These are phyloP conservation scores for Aquanectria penicillioides DNA, from an alignment of 2,329 filamentous ascomycete species.

Conservation along the genomic window DNA sequence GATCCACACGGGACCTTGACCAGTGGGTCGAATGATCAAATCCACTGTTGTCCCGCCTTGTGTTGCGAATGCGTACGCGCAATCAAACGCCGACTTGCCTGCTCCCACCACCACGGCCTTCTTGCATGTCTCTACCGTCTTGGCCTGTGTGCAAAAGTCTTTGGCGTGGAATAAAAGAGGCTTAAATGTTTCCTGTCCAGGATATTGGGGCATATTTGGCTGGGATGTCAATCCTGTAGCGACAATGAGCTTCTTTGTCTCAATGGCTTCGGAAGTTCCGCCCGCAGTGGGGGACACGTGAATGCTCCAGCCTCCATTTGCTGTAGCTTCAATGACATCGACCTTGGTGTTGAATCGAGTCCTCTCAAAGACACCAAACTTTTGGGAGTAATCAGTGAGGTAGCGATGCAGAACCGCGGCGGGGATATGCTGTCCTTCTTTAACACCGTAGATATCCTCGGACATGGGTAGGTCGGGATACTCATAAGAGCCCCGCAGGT, in stretches of 20 bases:
- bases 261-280: conserved; percentile 14
- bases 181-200: conserved; percentile 48
- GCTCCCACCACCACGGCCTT: conserved; percentile 61
- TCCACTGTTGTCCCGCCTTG: conserved; percentile 56
- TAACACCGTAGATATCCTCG: conserved; percentile 52
- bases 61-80: conserved; percentile 60
- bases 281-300: conserved; percentile 1
- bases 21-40: conserved; percentile 58
- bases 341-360: conserved; percentile 62
- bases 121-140: conserved; percentile 43
- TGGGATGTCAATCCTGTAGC: conserved; percentile 59
- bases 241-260: conserved; percentile 54
- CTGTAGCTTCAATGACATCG: conserved; percentile 47
- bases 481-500: conserved; percentile 69
- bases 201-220: conserved; percentile 51
- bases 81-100: conserved; percentile 67
- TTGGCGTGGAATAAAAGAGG: conserved; percentile 54
- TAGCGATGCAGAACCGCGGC: conserved; percentile 47
- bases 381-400: conserved; percentile 46
- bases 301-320: conserved; percentile 19
- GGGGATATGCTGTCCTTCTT: conserved; percentile 46
- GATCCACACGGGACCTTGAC: conserved; percentile 64
- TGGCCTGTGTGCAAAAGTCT: conserved; percentile 48
- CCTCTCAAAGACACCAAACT: conserved; percentile 58
- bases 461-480: conserved; percentile 71